Evolutionary conservation across 768 basidiomycete genomes (phyloP), one percentile per base, ranked within the genome.

Genomic region (Lactifluus piperatus): DNA sequence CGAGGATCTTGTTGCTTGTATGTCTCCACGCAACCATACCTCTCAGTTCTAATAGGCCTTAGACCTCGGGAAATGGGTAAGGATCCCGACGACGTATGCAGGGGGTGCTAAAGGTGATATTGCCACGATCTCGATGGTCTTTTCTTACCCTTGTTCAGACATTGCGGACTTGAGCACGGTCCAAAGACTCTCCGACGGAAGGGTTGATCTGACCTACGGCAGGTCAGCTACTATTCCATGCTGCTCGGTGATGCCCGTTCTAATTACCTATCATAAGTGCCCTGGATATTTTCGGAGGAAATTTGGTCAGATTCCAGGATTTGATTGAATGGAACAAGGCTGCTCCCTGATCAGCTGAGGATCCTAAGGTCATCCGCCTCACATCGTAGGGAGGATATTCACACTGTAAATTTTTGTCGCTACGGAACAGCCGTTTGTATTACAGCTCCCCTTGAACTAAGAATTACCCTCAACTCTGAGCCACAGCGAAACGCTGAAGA

Each of bases 61-160:
- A 97, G 94, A 79, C 57, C 81, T 98, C 0, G 94, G 94, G 0
- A 79, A 94, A 74, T 98, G 94, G 95, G 87, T 85, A 14, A 79
- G 72, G 1, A 88, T 98, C 62, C 92, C 94, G 1, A 91, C 91
- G 0, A 98, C 97, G 10, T 99, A 99, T 69, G 97, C 97, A 0
- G 97, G 97, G 2, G 97, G 97, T 11, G 97, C 97, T 2, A 90
- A 84, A 76, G 83, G 94, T 91, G 46, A 22, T 46, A 44, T 32
- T 3, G 36, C n/a, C 18, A 5, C 20, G n/a, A 46, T 30, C 30
- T 22, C 10, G 26, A 24, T 39, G 26, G 14, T 26, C 20, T 44
- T 18, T 27, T 50, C 29, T 51, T 18, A 56, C 49, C 54, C 16
- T 3, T 30, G 9, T 44, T 34, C 63, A 94, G 94, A 86, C 57